phyloP scores from a whole-genome alignment of 2,329 filamentous ascomycete species.

The Chaetomium sp. region DNA sequence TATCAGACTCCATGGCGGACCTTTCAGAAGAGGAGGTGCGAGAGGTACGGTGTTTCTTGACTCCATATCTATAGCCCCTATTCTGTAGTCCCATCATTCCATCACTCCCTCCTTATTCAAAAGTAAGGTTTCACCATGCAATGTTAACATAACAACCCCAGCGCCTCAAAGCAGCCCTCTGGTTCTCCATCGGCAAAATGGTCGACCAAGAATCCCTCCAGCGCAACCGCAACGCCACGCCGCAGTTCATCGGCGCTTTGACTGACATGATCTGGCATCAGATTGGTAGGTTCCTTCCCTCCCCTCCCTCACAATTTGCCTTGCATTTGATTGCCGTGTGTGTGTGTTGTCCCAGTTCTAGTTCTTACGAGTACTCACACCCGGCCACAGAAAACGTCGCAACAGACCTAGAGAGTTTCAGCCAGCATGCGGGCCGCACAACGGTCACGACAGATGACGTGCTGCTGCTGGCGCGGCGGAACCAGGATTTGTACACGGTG shows the following conservation, averaged over 20 bases:
- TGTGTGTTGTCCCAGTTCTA: neutral
- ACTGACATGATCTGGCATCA: slow-evolving; percentile 86
- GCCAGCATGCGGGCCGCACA: slow-evolving; percentile 70
- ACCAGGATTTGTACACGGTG: slow-evolving; percentile 74
- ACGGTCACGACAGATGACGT: slow-evolving; percentile 84
- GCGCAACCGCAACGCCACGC: slow-evolving; percentile 76
- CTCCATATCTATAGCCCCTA: neutral
- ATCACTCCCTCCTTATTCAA: neutral
- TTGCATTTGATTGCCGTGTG: neutral
- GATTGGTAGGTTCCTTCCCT: slow-evolving; percentile 52
- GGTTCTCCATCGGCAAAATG: slow-evolving; percentile 78
- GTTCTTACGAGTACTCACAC: neutral
- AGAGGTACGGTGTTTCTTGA: slow-evolving; percentile 19
- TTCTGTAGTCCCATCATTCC: neutral
- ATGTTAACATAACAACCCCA: slow-evolving; percentile 30
- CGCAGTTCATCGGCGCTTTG: slow-evolving; percentile 80
- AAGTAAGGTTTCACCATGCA: neutral
- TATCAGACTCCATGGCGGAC: slow-evolving; percentile 20
- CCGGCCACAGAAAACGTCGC: slow-evolving; percentile 45
- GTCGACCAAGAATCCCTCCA: slow-evolving; percentile 76
- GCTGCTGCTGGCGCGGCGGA: slow-evolving; percentile 76
- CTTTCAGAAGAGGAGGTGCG: slow-evolving; percentile 22
- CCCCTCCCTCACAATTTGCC: neutral
- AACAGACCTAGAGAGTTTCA: slow-evolving; percentile 50
- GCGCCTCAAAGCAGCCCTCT: slow-evolving; percentile 78